phyloP scores from a whole-genome alignment of 257 asterid genomes.

The Anisodus tanguticus region DNA sequence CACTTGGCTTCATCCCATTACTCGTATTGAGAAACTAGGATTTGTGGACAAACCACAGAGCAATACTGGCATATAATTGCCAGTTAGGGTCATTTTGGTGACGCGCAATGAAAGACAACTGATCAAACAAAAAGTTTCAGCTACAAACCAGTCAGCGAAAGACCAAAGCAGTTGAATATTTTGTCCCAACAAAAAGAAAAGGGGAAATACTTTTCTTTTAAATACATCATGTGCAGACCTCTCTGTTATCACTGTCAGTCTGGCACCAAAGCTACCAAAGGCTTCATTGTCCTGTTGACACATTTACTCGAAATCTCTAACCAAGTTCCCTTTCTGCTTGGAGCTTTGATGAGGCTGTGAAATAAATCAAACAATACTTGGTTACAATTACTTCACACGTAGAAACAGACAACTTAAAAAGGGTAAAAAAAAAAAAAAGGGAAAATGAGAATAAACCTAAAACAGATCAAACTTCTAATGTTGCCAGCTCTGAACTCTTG shows the following conservation, averaged over 20 bases:
- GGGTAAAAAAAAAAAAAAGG: neutral
- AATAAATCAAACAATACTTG: neutral
- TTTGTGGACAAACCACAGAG: neutral
- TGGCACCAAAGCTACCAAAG: constrained; percentile 21
- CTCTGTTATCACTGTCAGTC: constrained; percentile 2
- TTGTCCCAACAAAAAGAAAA: constrained; percentile 1
- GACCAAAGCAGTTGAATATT: constrained; percentile 14
- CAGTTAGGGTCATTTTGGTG: neutral
- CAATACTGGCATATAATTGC: neutral
- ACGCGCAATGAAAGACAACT: neutral
- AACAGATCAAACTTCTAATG: constrained; percentile 21
- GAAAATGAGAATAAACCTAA: constrained; percentile 26
- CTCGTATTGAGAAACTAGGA: neutral
- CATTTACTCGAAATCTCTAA: constrained; percentile 14
- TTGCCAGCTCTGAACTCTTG: constrained; percentile 47
- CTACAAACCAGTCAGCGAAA: neutral
- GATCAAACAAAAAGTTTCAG: neutral
- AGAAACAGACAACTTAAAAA: neutral
- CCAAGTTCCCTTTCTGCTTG: neutral
- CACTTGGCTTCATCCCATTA: neutral
- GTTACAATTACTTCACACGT: neutral
- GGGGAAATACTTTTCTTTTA: neutral
- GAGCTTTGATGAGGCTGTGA: constrained; percentile 26
- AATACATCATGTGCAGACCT: constrained; percentile 21
- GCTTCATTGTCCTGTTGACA: neutral